Percentiles rank a stretch among this genome's conserved stretches.
Conservation (phyloP, 495 filamentous ascomycete species). For the Xylaria venustula region DNA sequence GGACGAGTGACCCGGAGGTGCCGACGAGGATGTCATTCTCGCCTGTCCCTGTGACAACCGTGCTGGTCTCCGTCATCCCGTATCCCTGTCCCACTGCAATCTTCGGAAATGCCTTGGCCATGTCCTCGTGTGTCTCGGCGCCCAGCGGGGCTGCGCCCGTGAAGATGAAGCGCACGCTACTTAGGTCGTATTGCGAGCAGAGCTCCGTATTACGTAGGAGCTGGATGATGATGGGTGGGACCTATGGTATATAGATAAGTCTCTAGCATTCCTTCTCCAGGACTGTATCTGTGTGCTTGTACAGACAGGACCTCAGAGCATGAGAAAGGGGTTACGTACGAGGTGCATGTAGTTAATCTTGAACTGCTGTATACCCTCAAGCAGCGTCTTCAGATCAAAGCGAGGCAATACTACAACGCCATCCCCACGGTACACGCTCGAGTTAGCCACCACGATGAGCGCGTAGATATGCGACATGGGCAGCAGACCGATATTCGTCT, state of each 20-base stretch:
- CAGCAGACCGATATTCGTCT: conserved; percentile 69
- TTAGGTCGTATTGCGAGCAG: conserved; percentile 72
- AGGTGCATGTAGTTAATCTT: conserved; percentile 70
- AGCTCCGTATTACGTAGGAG: conserved; percentile 66
- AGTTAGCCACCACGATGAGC: conserved; percentile 73
- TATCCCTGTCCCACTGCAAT: conserved; percentile 78
- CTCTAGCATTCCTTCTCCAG: neutral
- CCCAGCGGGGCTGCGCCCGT: conserved; percentile 85
- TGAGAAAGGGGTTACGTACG: conserved; percentile 46
- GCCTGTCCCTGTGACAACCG: conserved; percentile 66
- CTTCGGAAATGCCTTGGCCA: conserved; percentile 62
- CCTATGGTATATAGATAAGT: conserved; percentile 37
- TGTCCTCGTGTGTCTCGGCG: conserved; percentile 68
- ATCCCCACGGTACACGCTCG: conserved; percentile 71
- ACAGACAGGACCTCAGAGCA: too few species aligned
- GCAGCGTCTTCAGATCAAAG: conserved; percentile 68
- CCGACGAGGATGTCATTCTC: conserved; percentile 69
- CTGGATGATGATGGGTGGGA: conserved; percentile 83
- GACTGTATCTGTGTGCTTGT: too few species aligned
- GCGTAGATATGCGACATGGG: conserved; percentile 88
- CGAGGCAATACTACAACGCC: conserved; percentile 78
- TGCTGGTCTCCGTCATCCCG: conserved; percentile 80
- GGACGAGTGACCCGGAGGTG: conserved; percentile 69
- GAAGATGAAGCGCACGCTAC: conserved; percentile 63
- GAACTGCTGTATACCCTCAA: conserved; percentile 68